These are phyloP conservation scores for Parasarocladium wereldwijsianum DNA, from an alignment of 2,329 filamentous ascomycete genomes.

Conservation along the genomic window DNA sequence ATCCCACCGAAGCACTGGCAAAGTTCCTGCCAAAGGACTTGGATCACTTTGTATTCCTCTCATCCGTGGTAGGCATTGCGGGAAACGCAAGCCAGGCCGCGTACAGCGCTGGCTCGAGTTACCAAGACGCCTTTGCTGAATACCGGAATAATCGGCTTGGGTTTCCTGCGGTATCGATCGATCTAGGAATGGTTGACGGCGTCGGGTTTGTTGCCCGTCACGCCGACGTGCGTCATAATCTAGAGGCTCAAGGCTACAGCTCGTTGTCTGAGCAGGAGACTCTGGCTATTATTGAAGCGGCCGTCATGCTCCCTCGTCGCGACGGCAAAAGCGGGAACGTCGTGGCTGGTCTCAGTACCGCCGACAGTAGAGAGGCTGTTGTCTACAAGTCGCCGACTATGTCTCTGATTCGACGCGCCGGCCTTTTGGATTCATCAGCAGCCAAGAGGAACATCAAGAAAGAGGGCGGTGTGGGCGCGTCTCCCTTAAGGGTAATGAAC, in stretches of 20 bases:
- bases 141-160: conserved; percentile 13
- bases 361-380: background rate
- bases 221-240: background rate
- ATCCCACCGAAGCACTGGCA: background rate
- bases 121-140: conserved; percentile 17
- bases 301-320: background rate
- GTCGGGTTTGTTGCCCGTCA: background rate
- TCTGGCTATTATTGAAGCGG: background rate
- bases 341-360: background rate
- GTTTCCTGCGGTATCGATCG: too few relatives aligned
- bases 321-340: background rate
- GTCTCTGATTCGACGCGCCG: background rate
- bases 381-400: background rate
- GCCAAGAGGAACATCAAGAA: background rate
- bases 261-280: background rate
- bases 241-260: too few relatives aligned
- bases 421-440: background rate
- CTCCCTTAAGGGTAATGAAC: background rate
- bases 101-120: conserved; percentile 22
- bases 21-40: conserved; percentile 1
- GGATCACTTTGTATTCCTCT: conserved; percentile 9
- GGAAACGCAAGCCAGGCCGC: conserved; percentile 16
- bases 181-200: conserved; percentile 1
- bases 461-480: background rate
- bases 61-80: conserved; percentile 14